phyloP scores from a whole-genome alignment of 495 filamentous ascomycete genomes.

The Elasticomyces elasticus region DNA sequence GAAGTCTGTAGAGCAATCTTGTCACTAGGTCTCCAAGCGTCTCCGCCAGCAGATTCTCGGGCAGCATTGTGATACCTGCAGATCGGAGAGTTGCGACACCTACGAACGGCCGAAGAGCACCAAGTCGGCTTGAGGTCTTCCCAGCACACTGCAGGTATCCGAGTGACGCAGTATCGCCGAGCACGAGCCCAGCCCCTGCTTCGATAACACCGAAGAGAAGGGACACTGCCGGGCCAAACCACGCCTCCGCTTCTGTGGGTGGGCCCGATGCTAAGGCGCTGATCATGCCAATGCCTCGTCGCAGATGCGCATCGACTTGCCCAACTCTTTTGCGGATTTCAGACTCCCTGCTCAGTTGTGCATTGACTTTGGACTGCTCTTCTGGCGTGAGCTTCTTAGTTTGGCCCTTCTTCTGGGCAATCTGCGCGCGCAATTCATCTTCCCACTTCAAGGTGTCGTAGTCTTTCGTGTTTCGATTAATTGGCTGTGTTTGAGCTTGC shows the following conservation, averaged over 20 bases:
- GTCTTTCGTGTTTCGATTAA: constrained; percentile 78
- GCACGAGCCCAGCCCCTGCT: constrained; percentile 69
- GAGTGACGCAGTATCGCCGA: constrained; percentile 65
- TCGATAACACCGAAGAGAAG: constrained; percentile 60
- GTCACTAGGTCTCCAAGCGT: constrained; percentile 78
- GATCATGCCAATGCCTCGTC: constrained; percentile 76
- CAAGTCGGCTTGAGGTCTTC: constrained; percentile 65
- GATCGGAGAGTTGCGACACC: constrained; percentile 78
- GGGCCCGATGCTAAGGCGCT: constrained; percentile 71
- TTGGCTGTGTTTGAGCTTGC: constrained; percentile 53
- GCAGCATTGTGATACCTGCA: constrained; percentile 59
- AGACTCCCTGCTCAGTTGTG: constrained; percentile 78
- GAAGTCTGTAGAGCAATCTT: constrained; percentile 78
- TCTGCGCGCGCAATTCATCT: constrained; percentile 74
- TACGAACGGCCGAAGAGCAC: constrained; percentile 64
- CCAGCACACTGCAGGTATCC: constrained; percentile 69
- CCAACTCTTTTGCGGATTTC: constrained; percentile 62
- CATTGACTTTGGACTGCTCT: constrained; percentile 81
- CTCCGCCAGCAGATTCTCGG: constrained; percentile 62
- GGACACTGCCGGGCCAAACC: constrained; percentile 71
- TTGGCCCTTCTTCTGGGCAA: constrained; percentile 84
- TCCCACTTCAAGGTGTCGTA: constrained; percentile 97
- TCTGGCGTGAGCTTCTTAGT: constrained; percentile 84
- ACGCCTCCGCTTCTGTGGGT: constrained; percentile 69
- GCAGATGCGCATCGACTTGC: constrained; percentile 55